A percentile compares a stretch with the other conserved stretches of the same genome.
These are phyloP conservation scores for Aspergillus saccharolyticus DNA, from an alignment of 495 filamentous ascomycete genomes.

Conservation along the genomic window DNA sequence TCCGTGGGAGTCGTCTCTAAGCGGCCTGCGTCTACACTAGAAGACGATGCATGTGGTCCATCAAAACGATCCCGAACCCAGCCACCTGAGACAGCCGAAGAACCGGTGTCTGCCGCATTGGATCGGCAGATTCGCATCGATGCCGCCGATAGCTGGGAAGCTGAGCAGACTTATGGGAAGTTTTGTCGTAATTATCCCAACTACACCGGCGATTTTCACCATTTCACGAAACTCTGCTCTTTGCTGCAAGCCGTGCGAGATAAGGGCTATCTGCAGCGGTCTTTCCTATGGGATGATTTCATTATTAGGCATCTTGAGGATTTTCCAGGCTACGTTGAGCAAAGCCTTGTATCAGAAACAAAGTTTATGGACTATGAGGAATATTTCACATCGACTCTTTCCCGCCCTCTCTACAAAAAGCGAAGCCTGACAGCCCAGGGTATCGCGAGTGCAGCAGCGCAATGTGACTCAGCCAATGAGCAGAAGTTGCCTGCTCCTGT, in stretches of 20 bases:
- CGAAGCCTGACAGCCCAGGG: slow-evolving; percentile 29
- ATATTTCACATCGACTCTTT: slow-evolving; percentile 27
- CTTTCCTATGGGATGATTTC: slow-evolving; percentile 65
- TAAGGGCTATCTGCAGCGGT: slow-evolving; percentile 35
- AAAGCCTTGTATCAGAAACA: slow-evolving; percentile 14
- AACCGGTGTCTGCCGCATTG: slow-evolving; percentile 13
- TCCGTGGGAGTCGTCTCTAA: slow-evolving; percentile 13
- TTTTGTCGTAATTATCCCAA: slow-evolving; percentile 54
- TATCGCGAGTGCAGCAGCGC: slow-evolving; percentile 28
- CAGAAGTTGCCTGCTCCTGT: neutral
- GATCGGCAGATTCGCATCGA: slow-evolving; percentile 24
- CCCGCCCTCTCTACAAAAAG: slow-evolving; percentile 31
- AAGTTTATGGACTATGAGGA: slow-evolving; percentile 29
- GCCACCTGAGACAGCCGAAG: slow-evolving; percentile 1
- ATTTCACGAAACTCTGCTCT: slow-evolving; percentile 52
- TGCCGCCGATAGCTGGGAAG: slow-evolving; percentile 18
- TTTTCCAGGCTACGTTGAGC: slow-evolving; percentile 32
- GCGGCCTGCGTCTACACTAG: slow-evolving; percentile 11
- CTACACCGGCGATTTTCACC: slow-evolving; percentile 47
- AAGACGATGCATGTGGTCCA: slow-evolving; percentile 14
- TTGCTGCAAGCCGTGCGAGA: slow-evolving; percentile 47
- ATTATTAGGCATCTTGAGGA: slow-evolving; percentile 45
- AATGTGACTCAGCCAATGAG: slow-evolving; percentile 11
- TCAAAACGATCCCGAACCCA: slow-evolving; percentile 13
- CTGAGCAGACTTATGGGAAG: slow-evolving; percentile 36